Evolutionary conservation across 2,329 filamentous ascomycete species (phyloP).

Genomic region (Ascochyta viciae-villosae): DNA sequence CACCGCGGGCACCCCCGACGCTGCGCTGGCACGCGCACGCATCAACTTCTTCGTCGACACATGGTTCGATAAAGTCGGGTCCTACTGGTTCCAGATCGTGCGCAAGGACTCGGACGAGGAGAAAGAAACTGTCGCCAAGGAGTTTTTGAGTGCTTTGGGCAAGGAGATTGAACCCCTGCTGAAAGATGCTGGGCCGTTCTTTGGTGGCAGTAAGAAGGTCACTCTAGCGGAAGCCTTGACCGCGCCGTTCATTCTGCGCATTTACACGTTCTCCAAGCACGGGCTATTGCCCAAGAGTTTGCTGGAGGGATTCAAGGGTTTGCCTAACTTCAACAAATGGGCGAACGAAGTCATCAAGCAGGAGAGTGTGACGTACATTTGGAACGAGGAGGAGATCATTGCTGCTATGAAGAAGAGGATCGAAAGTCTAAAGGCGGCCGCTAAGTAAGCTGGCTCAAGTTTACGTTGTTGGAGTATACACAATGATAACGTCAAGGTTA

Average conservation of each 20-base stretch:
- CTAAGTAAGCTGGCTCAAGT: slow-evolving; percentile 19
- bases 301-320: slow-evolving; percentile 56
- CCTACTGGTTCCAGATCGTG: slow-evolving; percentile 55
- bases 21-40: slow-evolving; percentile 68
- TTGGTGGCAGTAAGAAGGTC: slow-evolving; percentile 57
- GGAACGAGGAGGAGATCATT: slow-evolving; percentile 39
- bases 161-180: slow-evolving; percentile 80
- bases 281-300: slow-evolving; percentile 61
- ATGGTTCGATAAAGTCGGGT: slow-evolving; percentile 67
- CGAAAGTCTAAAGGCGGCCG: slow-evolving; percentile 33
- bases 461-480: not conserved
- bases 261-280: slow-evolving; percentile 63
- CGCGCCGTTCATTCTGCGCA: slow-evolving; percentile 71
- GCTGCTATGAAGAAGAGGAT: slow-evolving; percentile 29
- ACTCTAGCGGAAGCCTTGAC: slow-evolving; percentile 76
- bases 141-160: slow-evolving; percentile 62
- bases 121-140: slow-evolving; percentile 56
- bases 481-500: slow-evolving; percentile 1
- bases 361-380: slow-evolving; percentile 66
- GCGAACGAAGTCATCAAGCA: slow-evolving; percentile 65
- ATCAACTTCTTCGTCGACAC: slow-evolving; percentile 77
- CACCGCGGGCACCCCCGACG: slow-evolving; percentile 58
- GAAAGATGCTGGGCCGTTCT: slow-evolving; percentile 53
- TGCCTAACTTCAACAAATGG: slow-evolving; percentile 76
- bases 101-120: slow-evolving; percentile 54